Evolutionary conservation across 768 basidiomycete genomes (phyloP).

Genomic region (Phlebiopsis flavidoalba): DNA sequence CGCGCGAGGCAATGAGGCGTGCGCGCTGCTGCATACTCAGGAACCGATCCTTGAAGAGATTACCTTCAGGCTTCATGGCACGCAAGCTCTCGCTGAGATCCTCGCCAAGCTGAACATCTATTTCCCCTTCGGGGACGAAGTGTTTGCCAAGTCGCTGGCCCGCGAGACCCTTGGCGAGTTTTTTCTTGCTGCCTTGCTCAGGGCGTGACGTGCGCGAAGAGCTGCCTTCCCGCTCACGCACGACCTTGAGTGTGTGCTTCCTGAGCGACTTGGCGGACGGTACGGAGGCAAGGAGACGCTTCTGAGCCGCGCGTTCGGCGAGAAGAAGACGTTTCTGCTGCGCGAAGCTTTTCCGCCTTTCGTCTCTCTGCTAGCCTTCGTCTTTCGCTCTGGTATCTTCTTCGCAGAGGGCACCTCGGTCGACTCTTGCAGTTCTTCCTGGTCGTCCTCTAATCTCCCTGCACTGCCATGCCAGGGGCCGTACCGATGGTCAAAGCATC

Average conservation of each 20-base stretch:
- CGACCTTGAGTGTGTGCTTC: constrained; percentile 31
- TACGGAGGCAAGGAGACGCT: constrained; percentile 58
- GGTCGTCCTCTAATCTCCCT: constrained; percentile 32
- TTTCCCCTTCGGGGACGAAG: constrained; percentile 55
- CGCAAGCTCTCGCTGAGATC: constrained; percentile 83
- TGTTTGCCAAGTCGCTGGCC: constrained; percentile 82
- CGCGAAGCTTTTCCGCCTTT: constrained; percentile 57
- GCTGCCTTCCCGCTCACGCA: constrained; percentile 35
- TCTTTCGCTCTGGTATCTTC: constrained; percentile 45
- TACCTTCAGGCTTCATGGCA: constrained; percentile 90
- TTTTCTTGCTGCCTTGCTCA: constrained; percentile 42
- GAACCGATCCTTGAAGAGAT: constrained; percentile 87
- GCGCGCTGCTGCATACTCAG: constrained; percentile 84
- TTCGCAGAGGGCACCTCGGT: constrained; percentile 32
- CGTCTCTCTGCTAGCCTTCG: constrained; percentile 62
- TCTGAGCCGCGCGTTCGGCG: constrained; percentile 52
- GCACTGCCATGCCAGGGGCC: constrained; percentile 59
- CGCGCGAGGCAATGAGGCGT: constrained; percentile 76
- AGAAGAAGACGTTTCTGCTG: constrained; percentile 69
- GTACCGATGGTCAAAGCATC: constrained; percentile 29
- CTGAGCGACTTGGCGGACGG: constrained; percentile 50
- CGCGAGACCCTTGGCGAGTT: constrained; percentile 55
- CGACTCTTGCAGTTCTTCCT: constrained; percentile 23
- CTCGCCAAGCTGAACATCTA: constrained; percentile 88
- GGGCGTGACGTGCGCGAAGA: constrained; percentile 34